These are phyloP conservation scores for Malus hybrid DNA, from an alignment of 331 rosid genomes.

Conservation along the genomic window DNA sequence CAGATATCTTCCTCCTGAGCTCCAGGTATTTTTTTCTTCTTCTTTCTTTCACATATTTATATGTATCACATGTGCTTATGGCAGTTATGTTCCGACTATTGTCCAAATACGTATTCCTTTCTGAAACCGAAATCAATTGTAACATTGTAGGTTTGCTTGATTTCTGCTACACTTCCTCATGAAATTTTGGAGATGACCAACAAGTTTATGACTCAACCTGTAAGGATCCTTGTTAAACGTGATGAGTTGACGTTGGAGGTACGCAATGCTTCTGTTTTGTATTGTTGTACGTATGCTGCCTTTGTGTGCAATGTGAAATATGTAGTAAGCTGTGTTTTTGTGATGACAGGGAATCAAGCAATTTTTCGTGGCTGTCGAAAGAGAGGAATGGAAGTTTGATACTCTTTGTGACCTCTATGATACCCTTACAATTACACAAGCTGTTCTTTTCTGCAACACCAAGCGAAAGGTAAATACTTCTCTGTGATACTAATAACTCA, in stretches of 20 bases:
- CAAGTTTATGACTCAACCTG: constrained; percentile 95
- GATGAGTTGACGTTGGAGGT: constrained; percentile 98
- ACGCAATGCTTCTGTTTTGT: not conserved
- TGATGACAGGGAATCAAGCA: constrained; percentile 86
- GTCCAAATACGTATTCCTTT: not conserved
- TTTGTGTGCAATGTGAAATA: constrained; percentile 8
- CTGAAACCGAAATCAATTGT: constrained; percentile 4
- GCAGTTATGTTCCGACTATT: no score
- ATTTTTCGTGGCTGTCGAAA: constrained; percentile 96
- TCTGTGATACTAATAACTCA: not conserved
- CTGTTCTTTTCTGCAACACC: constrained; percentile 96
- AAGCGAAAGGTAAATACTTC: constrained; percentile 65
- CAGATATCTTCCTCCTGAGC: constrained; percentile 96
- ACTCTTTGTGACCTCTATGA: constrained; percentile 96
- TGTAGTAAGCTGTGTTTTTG: constrained; percentile 1
- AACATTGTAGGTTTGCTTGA: constrained; percentile 40
- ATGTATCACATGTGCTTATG: not conserved
- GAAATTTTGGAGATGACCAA: constrained; percentile 94
- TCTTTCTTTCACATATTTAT: not conserved
- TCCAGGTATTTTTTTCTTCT: constrained; percentile 49
- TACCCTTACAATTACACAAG: constrained; percentile 27
- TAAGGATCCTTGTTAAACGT: constrained; percentile 95
- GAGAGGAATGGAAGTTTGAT: constrained; percentile 97
- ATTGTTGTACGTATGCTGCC: constrained; percentile 3
- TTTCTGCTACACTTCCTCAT: constrained; percentile 61